A percentile compares a stretch with the other conserved stretches of the same genome.
These are phyloP conservation scores for Petunia axillaris DNA, from an alignment of 257 asterid species.

Conservation along the genomic window DNA sequence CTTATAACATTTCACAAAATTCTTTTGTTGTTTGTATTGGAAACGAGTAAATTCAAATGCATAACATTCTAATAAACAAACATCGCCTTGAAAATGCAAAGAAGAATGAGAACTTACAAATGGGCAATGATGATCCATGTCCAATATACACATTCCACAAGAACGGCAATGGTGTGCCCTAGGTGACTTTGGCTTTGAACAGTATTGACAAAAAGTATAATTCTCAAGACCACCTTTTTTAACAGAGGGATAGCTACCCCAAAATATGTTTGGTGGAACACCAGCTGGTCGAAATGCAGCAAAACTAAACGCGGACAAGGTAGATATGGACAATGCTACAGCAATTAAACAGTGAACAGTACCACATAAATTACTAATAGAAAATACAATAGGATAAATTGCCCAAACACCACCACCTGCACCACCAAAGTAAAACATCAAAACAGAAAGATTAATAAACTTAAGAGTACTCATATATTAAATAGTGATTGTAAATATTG, in stretches of 20 bases:
- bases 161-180: conserved; percentile 89
- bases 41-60: background rate
- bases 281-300: conserved; percentile 81
- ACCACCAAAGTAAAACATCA: conserved; percentile 21
- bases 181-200: conserved; percentile 87
- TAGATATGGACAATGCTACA: conserved; percentile 52
- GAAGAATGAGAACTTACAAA: conserved; percentile 58
- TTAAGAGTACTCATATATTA: background rate
- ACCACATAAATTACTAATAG: conserved; percentile 58
- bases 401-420: conserved; percentile 95
- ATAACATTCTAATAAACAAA: background rate
- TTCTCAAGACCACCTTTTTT: conserved; percentile 88
- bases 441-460: background rate
- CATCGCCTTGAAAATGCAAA: background rate
- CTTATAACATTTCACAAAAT: background rate
- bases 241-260: conserved; percentile 96
- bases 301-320: conserved; percentile 61
- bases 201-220: conserved; percentile 74
- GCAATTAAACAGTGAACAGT: conserved; percentile 51
- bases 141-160: conserved; percentile 78
- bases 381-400: conserved; percentile 66
- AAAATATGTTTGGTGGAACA: conserved; percentile 65
- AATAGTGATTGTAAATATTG: too few species aligned
- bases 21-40: background rate
- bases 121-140: conserved; percentile 99